Evolutionary conservation across 345 rosid species (phyloP).

Genomic region (Toxicodendron radicans): DNA sequence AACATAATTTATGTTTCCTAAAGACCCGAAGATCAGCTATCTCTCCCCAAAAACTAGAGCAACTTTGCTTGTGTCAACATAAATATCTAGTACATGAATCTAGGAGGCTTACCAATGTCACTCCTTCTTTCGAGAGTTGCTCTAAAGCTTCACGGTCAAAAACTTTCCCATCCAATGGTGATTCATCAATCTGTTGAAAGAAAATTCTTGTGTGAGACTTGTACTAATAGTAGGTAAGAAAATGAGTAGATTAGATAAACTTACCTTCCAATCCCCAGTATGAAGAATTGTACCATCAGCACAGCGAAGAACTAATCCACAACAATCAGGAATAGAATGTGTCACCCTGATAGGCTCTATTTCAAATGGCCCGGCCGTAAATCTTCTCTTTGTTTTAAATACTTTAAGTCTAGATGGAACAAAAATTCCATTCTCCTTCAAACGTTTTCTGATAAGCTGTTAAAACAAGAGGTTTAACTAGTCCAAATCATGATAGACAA

Average conservation of each 20-base stretch:
- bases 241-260: slow-evolving; percentile 13
- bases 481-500: slow-evolving; percentile 7
- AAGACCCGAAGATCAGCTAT: neutral
- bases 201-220: slow-evolving; percentile 26
- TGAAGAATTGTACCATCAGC: slow-evolving; percentile 97
- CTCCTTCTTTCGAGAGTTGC: slow-evolving; percentile 96
- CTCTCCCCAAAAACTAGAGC: neutral
- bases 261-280: slow-evolving; percentile 99
- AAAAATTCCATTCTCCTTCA: slow-evolving; percentile 94
- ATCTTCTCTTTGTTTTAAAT: slow-evolving; percentile 65
- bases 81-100: slow-evolving; percentile 7
- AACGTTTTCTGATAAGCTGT: slow-evolving; percentile 90
- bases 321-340: slow-evolving; percentile 98
- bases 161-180: slow-evolving; percentile 84
- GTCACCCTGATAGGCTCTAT: slow-evolving; percentile 94
- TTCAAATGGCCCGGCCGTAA: slow-evolving; percentile 96
- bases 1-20: neutral
- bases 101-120: slow-evolving; percentile 71
- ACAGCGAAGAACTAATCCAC: slow-evolving; percentile 93
- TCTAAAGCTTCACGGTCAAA: slow-evolving; percentile 87
- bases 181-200: slow-evolving; percentile 80
- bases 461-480: slow-evolving; percentile 18
- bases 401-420: slow-evolving; percentile 86
- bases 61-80: slow-evolving; percentile 1
- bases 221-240: slow-evolving; percentile 11